Conservation (phyloP, 371 early-diverging fungal genomes). For the Syncephalis plumigaleata region DNA sequence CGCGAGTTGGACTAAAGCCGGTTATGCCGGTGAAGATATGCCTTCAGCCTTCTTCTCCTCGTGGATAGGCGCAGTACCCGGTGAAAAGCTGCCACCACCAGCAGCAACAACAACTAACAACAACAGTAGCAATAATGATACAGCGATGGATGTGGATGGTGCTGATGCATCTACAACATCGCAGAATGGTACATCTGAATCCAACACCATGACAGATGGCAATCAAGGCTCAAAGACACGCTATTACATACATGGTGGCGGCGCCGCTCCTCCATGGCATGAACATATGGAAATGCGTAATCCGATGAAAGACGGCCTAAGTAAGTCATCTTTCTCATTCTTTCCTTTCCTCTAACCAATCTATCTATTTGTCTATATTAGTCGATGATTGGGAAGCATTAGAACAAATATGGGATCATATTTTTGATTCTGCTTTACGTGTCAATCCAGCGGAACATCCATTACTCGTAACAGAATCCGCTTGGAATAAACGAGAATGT, state of each 20-base stretch:
- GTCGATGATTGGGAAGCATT: constrained; percentile 87
- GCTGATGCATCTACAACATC: constrained; percentile 15
- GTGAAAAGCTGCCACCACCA: too few relatives aligned
- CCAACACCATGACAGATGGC: constrained; percentile 5
- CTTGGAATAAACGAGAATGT: constrained; percentile 68
- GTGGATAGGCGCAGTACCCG: constrained; percentile 29
- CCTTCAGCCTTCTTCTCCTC: constrained; percentile 78
- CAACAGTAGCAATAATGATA: constrained; percentile 12
- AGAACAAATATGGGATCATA: constrained; percentile 75
- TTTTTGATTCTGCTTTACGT: constrained; percentile 44
- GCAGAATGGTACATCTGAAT: too few relatives aligned
- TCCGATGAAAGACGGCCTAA: constrained; percentile 49
- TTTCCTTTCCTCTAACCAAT: constrained; percentile 1
- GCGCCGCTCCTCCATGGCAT: constrained; percentile 55
- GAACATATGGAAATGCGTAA: constrained; percentile 58
- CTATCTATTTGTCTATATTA: constrained; percentile 10
- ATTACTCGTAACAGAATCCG: constrained; percentile 69
- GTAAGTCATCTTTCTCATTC: constrained; percentile 18
- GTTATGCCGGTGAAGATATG: constrained; percentile 90
- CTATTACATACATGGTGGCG: constrained; percentile 59
- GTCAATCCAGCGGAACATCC: constrained; percentile 70
- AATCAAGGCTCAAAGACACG: constrained; percentile 6
- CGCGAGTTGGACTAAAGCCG: constrained; percentile 69
- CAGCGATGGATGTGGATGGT: constrained; percentile 7
- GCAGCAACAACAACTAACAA: constrained; percentile 8